Conservation (phyloP, 2,329 filamentous ascomycete genomes). For the Claviceps pazoutovae region DNA sequence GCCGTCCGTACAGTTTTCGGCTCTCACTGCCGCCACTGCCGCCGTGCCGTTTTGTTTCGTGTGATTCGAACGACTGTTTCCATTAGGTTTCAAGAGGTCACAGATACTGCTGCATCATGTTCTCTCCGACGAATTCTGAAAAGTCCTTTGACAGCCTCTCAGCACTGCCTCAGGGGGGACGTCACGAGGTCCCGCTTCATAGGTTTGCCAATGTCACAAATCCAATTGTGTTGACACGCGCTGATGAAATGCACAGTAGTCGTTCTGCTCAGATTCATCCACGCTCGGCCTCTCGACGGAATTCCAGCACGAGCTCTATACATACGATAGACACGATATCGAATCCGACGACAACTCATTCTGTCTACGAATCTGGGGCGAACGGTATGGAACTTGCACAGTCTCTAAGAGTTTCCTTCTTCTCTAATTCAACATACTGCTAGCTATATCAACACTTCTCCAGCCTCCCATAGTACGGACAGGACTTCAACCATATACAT, state of each 20-base stretch:
- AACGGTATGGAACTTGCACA: slow-evolving; percentile 46
- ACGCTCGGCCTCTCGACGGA: slow-evolving; percentile 46
- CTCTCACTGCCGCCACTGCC: slow-evolving; percentile 9
- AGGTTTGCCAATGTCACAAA: slow-evolving; percentile 26
- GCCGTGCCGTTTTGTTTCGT: neutral
- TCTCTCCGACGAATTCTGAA: slow-evolving; percentile 41
- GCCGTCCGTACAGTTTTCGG: slow-evolving; percentile 23
- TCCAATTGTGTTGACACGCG: neutral
- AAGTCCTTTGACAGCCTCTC: slow-evolving; percentile 54
- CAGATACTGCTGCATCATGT: slow-evolving; percentile 35
- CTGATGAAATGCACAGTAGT: slow-evolving; percentile 16
- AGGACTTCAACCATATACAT: slow-evolving; percentile 66
- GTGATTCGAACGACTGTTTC: neutral
- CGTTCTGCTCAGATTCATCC: slow-evolving; percentile 32
- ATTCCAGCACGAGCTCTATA: slow-evolving; percentile 77
- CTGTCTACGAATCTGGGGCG: slow-evolving; percentile 58
- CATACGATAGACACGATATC: slow-evolving; percentile 68
- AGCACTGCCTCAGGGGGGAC: slow-evolving; percentile 34
- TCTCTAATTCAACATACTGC: neutral
- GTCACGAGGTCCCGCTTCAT: slow-evolving; percentile 45
- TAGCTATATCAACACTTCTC: slow-evolving; percentile 85
- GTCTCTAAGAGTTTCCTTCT: neutral
- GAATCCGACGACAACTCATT: slow-evolving; percentile 39
- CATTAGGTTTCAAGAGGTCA: neutral
- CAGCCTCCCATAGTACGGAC: slow-evolving; percentile 83